Percentiles rank a stretch among this genome's conserved stretches.
Conservation (phyloP, 345 rosid species). For the Citrus unshiu region DNA sequence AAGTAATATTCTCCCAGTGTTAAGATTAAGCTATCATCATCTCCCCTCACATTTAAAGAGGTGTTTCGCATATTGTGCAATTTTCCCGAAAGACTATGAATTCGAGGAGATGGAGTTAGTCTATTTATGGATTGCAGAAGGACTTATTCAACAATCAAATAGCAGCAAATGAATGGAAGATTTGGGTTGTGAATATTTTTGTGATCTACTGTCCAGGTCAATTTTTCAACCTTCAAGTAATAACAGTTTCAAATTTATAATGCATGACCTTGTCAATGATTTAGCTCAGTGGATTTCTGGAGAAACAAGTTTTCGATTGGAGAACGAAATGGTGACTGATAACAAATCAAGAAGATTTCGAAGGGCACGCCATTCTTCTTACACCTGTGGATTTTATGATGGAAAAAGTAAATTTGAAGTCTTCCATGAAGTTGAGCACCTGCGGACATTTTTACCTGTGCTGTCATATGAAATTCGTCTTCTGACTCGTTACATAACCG, state of each 20-base stretch:
- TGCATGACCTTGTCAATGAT: constrained; percentile 21
- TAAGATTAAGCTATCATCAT: neutral
- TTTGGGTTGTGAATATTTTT: neutral
- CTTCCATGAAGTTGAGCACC: neutral
- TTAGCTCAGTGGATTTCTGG: neutral
- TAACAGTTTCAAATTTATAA: neutral
- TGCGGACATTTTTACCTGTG: neutral
- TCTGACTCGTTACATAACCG: neutral
- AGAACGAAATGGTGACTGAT: neutral
- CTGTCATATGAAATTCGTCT: no score
- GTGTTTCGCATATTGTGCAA: constrained; percentile 26
- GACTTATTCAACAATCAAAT: constrained; percentile 5
- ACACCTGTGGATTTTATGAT: neutral
- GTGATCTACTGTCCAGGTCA: neutral
- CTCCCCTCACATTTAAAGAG: constrained; percentile 24
- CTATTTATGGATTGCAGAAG: constrained; percentile 23
- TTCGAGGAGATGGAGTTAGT: constrained; percentile 3
- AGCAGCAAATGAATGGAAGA: neutral
- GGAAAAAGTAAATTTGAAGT: no score
- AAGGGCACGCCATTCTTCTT: neutral
- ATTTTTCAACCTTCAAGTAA: neutral
- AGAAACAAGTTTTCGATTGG: no score
- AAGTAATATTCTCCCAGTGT: neutral
- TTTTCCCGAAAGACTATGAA: neutral
- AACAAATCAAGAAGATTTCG: neutral